Base-by-base conservation (phyloP, 2,329 filamentous ascomycete species). In the Tolypocladium tundrense region DNA sequence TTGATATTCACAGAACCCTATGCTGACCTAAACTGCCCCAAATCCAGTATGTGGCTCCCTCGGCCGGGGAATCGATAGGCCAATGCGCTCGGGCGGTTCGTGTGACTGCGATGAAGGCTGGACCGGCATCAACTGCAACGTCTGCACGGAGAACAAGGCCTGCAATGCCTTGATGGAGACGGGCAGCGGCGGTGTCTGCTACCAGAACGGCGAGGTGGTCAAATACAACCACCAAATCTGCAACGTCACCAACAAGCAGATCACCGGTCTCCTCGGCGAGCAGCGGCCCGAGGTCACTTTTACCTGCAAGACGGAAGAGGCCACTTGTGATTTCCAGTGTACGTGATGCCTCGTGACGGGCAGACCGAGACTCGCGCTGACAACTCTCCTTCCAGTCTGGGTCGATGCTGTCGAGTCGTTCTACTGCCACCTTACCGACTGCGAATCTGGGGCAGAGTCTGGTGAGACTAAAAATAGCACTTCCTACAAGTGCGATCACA, bases 191-290 rank as follows among this genome's bases (percentile, higher is more conserved):
- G 94, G 91, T 39, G 86, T 96, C 13, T 99, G 94, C 76, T 97
- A 97, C 71, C 88, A 90, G 68, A 87, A 93, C 64, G 93, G 93
- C 52, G 85, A 96, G 64, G 87, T 95, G 13, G 87, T 97, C 62
- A 91, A 94, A 66, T 86, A 95, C 74, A 99, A 97, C 77, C 93
- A 91, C 75, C 95, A 99, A 75, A 94, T 96, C 77, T 99, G 94
- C 75, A 90, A 95, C 72, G 94, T 99, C 63, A 97, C 92, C 58
- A 99, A 99, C 76, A 84, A 85, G 72, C 94, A 96, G 77, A 99
- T 99, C 68, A 79, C 93, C 57, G 86, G 92, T 61, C 86, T 93
- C 68, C 81, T 99, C 54, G 89, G 91, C 66, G 86, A 88, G 51
- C 84, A 91, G 73, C 88, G 90, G 59, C 92, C 94, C 0, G 89